These are phyloP conservation scores for Populus hybrid DNA, from an alignment of 441 rosid species.

Conservation along the genomic window DNA sequence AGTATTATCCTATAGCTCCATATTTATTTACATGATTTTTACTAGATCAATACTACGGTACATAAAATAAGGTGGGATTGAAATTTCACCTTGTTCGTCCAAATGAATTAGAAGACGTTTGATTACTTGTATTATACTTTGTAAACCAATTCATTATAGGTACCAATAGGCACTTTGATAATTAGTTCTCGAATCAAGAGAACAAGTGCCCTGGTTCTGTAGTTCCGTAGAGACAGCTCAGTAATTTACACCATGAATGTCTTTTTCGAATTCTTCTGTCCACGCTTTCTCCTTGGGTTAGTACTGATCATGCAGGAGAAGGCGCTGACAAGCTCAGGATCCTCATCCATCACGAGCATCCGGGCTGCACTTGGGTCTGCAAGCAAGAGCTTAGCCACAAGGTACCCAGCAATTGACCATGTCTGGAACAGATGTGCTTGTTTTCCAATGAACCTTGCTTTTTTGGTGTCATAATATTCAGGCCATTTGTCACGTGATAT, in stretches of 20 bases:
- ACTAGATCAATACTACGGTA: conserved; percentile 6
- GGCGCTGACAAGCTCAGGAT: conserved; percentile 52
- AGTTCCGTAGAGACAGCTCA: not conserved
- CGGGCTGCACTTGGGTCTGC: conserved; percentile 40
- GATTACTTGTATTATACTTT: conserved; percentile 8
- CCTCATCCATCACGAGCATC: conserved; percentile 49
- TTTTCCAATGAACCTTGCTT: conserved; percentile 48
- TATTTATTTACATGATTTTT: conserved; percentile 2
- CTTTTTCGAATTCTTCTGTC: conserved; percentile 33
- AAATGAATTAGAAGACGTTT: conserved; percentile 4
- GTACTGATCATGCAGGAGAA: conserved; percentile 56
- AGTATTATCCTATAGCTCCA: not conserved
- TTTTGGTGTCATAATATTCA: conserved; percentile 52
- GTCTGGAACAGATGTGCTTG: conserved; percentile 49
- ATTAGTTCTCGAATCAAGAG: not conserved
- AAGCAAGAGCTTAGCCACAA: conserved; percentile 49
- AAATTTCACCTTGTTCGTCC: conserved; percentile 1
- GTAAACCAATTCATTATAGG: not conserved
- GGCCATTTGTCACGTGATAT: conserved; percentile 53
- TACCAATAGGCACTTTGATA: too few relatives aligned
- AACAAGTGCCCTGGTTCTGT: conserved; percentile 1
- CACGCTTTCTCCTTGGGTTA: conserved; percentile 47
- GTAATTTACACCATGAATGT: conserved; percentile 40
- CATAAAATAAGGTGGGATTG: conserved; percentile 1
- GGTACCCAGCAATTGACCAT: conserved; percentile 60